Conservation (phyloP, 352 stramenopile species). For the Globisporangium paddicum region DNA sequence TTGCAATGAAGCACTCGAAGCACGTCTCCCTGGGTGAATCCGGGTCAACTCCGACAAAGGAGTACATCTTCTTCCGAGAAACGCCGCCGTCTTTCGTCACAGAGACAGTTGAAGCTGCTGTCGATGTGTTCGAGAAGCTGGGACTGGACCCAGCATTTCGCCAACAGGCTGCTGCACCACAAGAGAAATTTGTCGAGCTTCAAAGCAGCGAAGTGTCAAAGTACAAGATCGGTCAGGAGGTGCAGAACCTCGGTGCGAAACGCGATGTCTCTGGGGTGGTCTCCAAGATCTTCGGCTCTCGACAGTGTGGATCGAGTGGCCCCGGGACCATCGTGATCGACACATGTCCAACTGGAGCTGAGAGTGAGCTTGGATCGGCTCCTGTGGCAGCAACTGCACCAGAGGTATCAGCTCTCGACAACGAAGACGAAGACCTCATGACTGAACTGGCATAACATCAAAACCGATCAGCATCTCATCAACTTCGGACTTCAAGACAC, state of each 20-base stretch:
- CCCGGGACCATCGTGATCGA: constrained; percentile 71
- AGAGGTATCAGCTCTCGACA: not conserved
- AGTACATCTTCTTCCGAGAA: constrained; percentile 84
- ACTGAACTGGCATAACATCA: constrained; percentile 2
- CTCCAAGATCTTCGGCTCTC: constrained; percentile 66
- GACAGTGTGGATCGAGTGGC: constrained; percentile 61
- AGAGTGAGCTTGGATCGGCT: not conserved
- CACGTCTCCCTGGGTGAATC: constrained; percentile 52
- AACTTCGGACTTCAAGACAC: not conserved
- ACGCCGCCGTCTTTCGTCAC: constrained; percentile 78
- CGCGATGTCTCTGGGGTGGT: constrained; percentile 54
- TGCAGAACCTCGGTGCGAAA: constrained; percentile 45
- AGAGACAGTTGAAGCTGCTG: constrained; percentile 60
- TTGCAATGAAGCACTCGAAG: constrained; percentile 36
- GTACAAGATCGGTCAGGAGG: constrained; percentile 54
- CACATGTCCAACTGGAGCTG: constrained; percentile 25
- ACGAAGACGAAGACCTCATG: constrained; percentile 8
- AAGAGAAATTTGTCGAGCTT: constrained; percentile 70
- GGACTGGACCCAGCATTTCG: constrained; percentile 38
- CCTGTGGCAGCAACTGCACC: not conserved
- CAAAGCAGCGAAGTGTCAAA: constrained; percentile 78
- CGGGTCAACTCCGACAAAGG: constrained; percentile 62
- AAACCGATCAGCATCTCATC: constrained; percentile 1
- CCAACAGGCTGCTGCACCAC: constrained; percentile 18
- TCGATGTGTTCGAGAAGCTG: constrained; percentile 47